These are phyloP conservation scores for Puccinia polysora DNA, from an alignment of 1,284 basidiomycete genomes.

Conservation along the genomic window DNA sequence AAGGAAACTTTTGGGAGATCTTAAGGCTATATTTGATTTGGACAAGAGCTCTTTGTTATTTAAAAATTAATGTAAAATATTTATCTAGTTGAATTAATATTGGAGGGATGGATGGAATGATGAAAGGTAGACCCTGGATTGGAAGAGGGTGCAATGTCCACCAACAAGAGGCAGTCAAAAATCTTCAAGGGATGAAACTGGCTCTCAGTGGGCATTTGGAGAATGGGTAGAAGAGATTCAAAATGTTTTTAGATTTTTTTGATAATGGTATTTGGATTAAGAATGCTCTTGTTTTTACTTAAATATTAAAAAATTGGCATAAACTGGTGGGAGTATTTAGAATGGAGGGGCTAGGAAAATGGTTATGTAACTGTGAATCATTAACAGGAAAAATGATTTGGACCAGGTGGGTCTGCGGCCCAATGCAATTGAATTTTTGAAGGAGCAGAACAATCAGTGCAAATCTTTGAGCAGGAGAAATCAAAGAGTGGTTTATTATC, in stretches of 20 bases:
- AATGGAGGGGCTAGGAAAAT: slow-evolving; percentile 16
- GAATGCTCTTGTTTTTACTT: slow-evolving; percentile 6
- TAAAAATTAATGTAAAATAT: too few species aligned
- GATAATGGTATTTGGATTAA: not conserved
- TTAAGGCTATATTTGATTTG: not conserved
- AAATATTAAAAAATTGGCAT: not conserved
- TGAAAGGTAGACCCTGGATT: slow-evolving; percentile 15
- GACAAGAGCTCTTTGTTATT: not conserved
- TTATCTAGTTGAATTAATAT: not conserved
- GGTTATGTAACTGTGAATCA: slow-evolving; percentile 10
- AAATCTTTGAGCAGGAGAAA: too few species aligned
- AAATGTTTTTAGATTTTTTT: not conserved
- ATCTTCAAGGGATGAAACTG: not conserved
- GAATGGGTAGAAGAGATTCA: not conserved
- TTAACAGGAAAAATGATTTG: too few species aligned
- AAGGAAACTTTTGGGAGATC: not conserved
- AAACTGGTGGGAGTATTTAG: not conserved
- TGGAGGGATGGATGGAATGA: not conserved
- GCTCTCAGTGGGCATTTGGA: not conserved
- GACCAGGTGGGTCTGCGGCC: too few species aligned
- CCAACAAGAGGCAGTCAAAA: not conserved
- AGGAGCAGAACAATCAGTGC: too few species aligned
- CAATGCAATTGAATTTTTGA: too few species aligned
- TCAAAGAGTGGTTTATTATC: too few species aligned
- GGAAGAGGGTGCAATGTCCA: too few species aligned